Evolutionary conservation across 2,329 filamentous ascomycete genomes (phyloP).

Genomic region (Nemania sp.): DNA sequence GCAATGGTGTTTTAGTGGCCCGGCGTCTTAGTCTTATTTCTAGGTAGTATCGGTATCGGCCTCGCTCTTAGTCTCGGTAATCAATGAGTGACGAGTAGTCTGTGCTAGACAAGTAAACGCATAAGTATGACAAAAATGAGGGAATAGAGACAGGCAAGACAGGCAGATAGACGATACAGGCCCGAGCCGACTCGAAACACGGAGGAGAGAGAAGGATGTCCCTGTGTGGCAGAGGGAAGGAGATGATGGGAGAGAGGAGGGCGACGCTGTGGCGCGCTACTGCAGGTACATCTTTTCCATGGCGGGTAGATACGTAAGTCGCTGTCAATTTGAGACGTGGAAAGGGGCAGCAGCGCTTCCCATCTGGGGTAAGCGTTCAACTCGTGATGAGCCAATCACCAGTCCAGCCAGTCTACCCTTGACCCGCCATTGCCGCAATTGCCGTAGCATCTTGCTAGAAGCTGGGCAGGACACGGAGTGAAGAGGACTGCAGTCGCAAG

Average conservation of each 20-base stretch:
- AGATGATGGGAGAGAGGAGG: neutral
- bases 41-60: too few relatives aligned
- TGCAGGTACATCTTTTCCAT: conserved; percentile 28
- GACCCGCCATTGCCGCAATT: conserved; percentile 3
- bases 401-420: too few relatives aligned
- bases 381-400: conserved; percentile 14
- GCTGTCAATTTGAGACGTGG: conserved; percentile 5
- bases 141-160: conserved; percentile 10
- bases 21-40: too few relatives aligned
- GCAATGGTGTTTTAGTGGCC: conserved; percentile 9
- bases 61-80: neutral
- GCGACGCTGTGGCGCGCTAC: conserved; percentile 15
- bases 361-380: conserved; percentile 13
- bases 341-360: conserved; percentile 15
- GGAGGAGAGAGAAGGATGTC: neutral
- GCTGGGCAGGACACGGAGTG: neutral
- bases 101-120: neutral
- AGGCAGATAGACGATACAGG: neutral
- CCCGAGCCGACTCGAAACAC: conserved; percentile 21
- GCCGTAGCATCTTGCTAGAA: neutral
- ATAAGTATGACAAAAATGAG: neutral
- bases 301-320: too few relatives aligned
- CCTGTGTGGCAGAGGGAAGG: conserved; percentile 2
- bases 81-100: conserved; percentile 6
- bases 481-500: neutral